Percentiles rank a stretch among this genome's conserved stretches.
Conservation (phyloP, 2,329 filamentous ascomycete genomes). For the Paracorniculantispora psalliotae region DNA sequence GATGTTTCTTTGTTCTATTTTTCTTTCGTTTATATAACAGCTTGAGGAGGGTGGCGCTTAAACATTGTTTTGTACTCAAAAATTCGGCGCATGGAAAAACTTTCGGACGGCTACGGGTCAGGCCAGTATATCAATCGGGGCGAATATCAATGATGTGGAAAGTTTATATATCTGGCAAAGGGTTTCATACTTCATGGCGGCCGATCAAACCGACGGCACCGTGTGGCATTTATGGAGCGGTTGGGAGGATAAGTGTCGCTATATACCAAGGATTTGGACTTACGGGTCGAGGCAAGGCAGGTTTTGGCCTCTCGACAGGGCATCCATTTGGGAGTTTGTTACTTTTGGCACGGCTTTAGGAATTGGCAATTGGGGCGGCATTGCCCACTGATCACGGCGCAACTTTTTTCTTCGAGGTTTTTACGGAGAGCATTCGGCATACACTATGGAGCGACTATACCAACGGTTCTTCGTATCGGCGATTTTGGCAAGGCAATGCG, state of each 20-base stretch:
- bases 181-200: constrained; percentile 6
- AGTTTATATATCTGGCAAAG: constrained; percentile 3
- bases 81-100: constrained; percentile 8
- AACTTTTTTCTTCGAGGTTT: constrained; percentile 1
- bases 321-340: constrained; percentile 13
- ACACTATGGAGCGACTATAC: constrained; percentile 6
- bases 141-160: constrained; percentile 1
- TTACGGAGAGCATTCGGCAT: constrained; percentile 11
- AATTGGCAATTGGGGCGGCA: constrained; percentile 1
- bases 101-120: neutral
- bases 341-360: constrained; percentile 10
- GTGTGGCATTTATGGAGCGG: constrained; percentile 8
- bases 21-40: constrained; percentile 9
- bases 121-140: constrained; percentile 4
- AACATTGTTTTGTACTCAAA: neutral
- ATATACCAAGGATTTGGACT: constrained; percentile 12
- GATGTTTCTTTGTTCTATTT: constrained; percentile 19
- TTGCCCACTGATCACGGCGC: constrained; percentile 8
- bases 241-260: constrained; percentile 4
- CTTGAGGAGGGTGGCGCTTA: constrained; percentile 1
- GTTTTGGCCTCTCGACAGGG: constrained; percentile 7
- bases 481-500: constrained; percentile 2
- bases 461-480: constrained; percentile 10
- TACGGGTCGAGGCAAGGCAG: constrained; percentile 1
- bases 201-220: constrained; percentile 3